These are phyloP conservation scores for Moesziomyces globuligerus DNA, from an alignment of 1,284 basidiomycete species.

Conservation along the genomic window DNA sequence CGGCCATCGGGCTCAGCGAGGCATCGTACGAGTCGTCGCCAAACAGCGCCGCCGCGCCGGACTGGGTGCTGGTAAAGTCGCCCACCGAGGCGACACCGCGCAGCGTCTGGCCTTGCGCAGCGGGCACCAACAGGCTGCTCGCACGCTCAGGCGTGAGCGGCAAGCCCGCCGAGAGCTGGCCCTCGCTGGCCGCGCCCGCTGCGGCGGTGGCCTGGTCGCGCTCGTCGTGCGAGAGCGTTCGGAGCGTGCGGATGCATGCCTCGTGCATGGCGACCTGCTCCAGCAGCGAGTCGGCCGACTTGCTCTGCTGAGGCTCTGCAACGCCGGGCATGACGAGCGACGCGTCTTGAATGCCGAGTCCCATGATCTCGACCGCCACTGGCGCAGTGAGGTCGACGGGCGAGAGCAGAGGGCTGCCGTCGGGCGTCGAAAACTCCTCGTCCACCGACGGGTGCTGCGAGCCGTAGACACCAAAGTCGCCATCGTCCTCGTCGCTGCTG, in stretches of 20 bases:
- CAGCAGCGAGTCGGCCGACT: slow-evolving; percentile 32
- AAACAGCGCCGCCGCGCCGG: slow-evolving; percentile 19
- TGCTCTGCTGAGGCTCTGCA: neutral
- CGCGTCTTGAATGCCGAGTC: slow-evolving; percentile 28
- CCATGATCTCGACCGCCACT: slow-evolving; percentile 22
- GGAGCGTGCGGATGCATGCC: slow-evolving; percentile 24
- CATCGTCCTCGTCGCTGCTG: slow-evolving; percentile 30
- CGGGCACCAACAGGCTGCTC: slow-evolving; percentile 14
- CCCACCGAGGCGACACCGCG: slow-evolving; percentile 14
- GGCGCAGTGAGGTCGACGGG: slow-evolving; percentile 13
- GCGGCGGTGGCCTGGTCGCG: slow-evolving; percentile 16
- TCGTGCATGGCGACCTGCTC: slow-evolving; percentile 47
- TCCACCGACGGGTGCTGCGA: slow-evolving; percentile 8
- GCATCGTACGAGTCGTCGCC: slow-evolving; percentile 27
- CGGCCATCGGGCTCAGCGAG: slow-evolving; percentile 34
- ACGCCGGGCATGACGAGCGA: slow-evolving; percentile 13
- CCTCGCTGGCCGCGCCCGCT: slow-evolving; percentile 10
- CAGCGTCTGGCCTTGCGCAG: neutral
- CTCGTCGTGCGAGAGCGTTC: slow-evolving; percentile 17
- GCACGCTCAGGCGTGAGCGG: slow-evolving; percentile 18
- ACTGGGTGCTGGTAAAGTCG: slow-evolving; percentile 22
- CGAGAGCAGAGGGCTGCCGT: slow-evolving; percentile 23
- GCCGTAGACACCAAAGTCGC: slow-evolving; percentile 8
- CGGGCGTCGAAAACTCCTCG: slow-evolving; percentile 34
- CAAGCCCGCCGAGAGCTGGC: slow-evolving; percentile 1